phyloP scores from a whole-genome alignment of 73 alveolate genomes.

The Paramecium bursaria region DNA sequence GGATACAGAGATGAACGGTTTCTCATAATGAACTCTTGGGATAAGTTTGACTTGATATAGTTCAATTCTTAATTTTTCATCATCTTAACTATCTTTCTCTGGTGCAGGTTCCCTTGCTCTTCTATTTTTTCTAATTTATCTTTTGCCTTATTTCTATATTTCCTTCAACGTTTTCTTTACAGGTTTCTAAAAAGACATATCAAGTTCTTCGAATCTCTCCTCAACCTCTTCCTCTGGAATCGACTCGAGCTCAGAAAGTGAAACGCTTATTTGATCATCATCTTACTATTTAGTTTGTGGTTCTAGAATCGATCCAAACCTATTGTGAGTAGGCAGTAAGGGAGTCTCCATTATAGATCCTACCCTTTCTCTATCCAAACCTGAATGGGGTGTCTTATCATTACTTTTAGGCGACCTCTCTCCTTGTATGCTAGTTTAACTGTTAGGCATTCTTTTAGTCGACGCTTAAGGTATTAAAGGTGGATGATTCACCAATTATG shows the following conservation, averaged over 20 bases:
- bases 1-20: too few relatives aligned
- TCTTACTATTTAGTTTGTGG: too few relatives aligned
- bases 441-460: too few relatives aligned
- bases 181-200: conserved; percentile 14
- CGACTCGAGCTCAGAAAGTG: conserved; percentile 47
- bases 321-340: too few relatives aligned
- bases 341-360: too few relatives aligned
- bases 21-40: conserved; percentile 28
- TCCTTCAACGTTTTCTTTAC: conserved; percentile 20
- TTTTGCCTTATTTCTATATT: neutral
- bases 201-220: conserved; percentile 45
- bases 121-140: neutral
- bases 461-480: too few relatives aligned
- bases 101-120: neutral
- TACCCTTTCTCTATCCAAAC: too few relatives aligned
- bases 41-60: conserved; percentile 31
- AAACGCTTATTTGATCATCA: conserved; percentile 27
- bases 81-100: conserved; percentile 18
- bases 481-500: too few relatives aligned
- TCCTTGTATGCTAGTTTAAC: too few relatives aligned
- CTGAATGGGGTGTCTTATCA: too few relatives aligned
- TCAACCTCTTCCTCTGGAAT: conserved; percentile 21
- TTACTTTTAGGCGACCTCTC: too few relatives aligned
- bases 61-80: conserved; percentile 46
- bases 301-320: too few relatives aligned